These are phyloP conservation scores for Echinochloa phyllopogon DNA, from an alignment of 176 grass and related monocot genomes.

Conservation along the genomic window DNA sequence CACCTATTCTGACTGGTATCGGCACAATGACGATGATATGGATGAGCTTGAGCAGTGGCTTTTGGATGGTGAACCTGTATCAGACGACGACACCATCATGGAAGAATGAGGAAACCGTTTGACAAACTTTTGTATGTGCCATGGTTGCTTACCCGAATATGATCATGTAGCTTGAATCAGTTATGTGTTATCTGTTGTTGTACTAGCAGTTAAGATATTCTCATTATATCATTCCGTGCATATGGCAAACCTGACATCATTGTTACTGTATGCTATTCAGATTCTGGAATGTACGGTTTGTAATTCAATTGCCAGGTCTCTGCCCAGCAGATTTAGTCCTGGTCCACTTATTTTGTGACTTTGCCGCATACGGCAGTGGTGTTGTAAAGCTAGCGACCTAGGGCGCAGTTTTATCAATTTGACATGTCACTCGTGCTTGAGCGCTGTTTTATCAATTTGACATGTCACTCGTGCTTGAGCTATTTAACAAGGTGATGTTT, in stretches of 20 bases:
- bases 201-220: conserved; percentile 19
- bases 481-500: neutral
- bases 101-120: conserved; percentile 48
- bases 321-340: neutral
- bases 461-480: too few relatives aligned
- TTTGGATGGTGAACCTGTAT: conserved; percentile 48
- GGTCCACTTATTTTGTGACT: neutral
- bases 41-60: conserved; percentile 93
- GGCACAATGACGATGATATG: conserved; percentile 65
- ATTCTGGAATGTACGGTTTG: neutral
- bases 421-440: neutral
- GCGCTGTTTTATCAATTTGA: too few relatives aligned
- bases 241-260: neutral
- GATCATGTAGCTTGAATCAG: neutral
- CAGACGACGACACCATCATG: conserved; percentile 38
- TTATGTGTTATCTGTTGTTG: conserved; percentile 11
- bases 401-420: neutral
- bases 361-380: neutral
- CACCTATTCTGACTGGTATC: conserved; percentile 64
- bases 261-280: conserved; percentile 18
- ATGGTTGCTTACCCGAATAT: conserved; percentile 30
- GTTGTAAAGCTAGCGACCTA: neutral
- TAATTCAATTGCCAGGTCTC: neutral
- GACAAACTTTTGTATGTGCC: conserved; percentile 12
- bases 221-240: conserved; percentile 4